A percentile compares a stretch with the other conserved stretches of the same genome.
Conservation (phyloP, 1,284 basidiomycete genomes). For the Vanrija pseudolonga region DNA sequence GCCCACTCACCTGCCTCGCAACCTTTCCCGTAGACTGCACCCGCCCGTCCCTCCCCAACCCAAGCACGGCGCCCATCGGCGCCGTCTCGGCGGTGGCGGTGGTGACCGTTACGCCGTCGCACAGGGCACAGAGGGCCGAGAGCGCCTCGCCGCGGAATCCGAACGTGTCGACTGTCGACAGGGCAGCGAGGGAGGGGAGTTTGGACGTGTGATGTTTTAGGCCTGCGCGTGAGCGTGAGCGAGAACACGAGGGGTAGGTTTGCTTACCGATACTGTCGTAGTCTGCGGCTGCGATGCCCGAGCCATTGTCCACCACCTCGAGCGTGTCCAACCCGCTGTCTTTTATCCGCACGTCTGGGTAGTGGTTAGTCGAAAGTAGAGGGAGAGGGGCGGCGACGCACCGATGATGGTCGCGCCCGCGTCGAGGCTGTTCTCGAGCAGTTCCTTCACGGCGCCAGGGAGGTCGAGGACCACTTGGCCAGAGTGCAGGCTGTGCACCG, state of each 20-base stretch:
- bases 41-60: conserved; percentile 64
- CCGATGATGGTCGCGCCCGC: conserved; percentile 84
- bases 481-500: conserved; percentile 81
- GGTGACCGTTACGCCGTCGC: conserved; percentile 64
- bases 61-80: conserved; percentile 73
- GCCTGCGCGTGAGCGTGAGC: too few species aligned
- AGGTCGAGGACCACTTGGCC: conserved; percentile 94
- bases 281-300: conserved; percentile 73
- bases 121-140: conserved; percentile 84
- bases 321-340: conserved; percentile 80
- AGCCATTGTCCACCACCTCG: conserved; percentile 91
- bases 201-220: conserved; percentile 96
- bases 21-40: conserved; percentile 57
- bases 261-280: conserved; percentile 73
- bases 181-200: conserved; percentile 69
- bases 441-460: conserved; percentile 90
- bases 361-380: background rate
- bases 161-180: conserved; percentile 75
- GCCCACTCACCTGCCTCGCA: too few species aligned
- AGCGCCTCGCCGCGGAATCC: conserved; percentile 96
- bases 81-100: conserved; percentile 69
- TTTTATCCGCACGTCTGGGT: conserved; percentile 85
- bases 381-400: conserved; percentile 52
- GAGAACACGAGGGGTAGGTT: too few species aligned
- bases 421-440: conserved; percentile 94